A percentile compares a stretch with the other conserved stretches of the same genome.
Conservation (phyloP, 306 rosid genomes). For the Inga oerstediana region DNA sequence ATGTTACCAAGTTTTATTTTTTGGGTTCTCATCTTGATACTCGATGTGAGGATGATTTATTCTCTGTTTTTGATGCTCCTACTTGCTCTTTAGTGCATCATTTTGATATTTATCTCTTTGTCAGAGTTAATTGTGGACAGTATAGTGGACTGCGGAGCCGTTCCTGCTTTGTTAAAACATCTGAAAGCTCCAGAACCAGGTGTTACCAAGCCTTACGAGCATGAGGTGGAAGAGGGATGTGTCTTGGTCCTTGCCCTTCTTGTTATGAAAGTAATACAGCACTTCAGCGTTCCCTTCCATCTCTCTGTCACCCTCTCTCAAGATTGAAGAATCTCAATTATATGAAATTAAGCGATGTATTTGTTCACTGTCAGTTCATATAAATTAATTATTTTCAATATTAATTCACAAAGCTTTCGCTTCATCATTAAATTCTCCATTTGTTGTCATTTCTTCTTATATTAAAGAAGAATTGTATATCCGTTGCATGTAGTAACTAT, state of each 20-base stretch:
- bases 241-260: slow-evolving; percentile 50
- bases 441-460: too few species aligned
- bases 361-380: too few species aligned
- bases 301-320: background rate
- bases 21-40: background rate
- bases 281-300: background rate
- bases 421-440: too few species aligned
- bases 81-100: background rate
- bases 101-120: background rate
- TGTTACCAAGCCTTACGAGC: background rate
- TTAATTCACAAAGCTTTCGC: too few species aligned
- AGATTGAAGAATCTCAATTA: too few species aligned
- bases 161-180: slow-evolving; percentile 50
- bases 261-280: slow-evolving; percentile 48
- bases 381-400: too few species aligned
- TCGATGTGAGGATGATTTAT: background rate
- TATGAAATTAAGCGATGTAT: too few species aligned
- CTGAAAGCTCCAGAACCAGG: slow-evolving; percentile 21
- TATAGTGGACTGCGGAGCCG: slow-evolving; percentile 40
- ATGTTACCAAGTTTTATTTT: background rate
- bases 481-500: too few species aligned
- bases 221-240: slow-evolving; percentile 48
- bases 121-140: slow-evolving; percentile 47
- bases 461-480: too few species aligned
- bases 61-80: background rate